phyloP scores from a whole-genome alignment of 306 rosid genomes.

The Bauhinia variegata region DNA sequence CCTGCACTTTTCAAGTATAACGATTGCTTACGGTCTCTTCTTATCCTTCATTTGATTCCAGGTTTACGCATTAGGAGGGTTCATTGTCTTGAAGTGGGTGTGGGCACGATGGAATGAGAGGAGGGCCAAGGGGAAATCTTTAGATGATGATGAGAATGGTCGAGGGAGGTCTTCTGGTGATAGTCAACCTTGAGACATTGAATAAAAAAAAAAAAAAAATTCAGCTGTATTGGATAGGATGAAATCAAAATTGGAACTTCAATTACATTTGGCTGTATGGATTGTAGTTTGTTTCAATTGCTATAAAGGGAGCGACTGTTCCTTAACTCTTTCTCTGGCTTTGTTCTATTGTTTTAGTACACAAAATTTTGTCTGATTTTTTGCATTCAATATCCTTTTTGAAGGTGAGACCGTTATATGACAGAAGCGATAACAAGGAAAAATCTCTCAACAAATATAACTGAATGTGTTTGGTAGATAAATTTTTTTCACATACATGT shows the following conservation, averaged over 20 bases:
- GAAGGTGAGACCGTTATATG: too few species aligned
- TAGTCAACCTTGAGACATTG: constrained; percentile 27
- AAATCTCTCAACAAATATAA: too few species aligned
- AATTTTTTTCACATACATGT: too few species aligned
- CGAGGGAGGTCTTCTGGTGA: constrained; percentile 42
- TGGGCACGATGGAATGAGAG: constrained; percentile 93
- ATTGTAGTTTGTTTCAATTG: constrained; percentile 33
- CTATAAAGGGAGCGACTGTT: not conserved
- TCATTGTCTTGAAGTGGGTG: constrained; percentile 67
- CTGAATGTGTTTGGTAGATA: too few species aligned
- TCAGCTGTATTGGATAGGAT: constrained; percentile 31
- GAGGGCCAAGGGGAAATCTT: constrained; percentile 49
- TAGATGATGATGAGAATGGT: constrained; percentile 47
- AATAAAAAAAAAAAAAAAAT: too few species aligned
- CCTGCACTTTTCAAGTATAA: not conserved
- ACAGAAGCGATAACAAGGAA: too few species aligned
- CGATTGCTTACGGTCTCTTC: not conserved
- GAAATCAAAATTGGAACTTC: not conserved
- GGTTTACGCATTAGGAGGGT: constrained; percentile 79
- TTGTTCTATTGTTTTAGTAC: too few species aligned
- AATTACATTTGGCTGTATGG: constrained; percentile 6
- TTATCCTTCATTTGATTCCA: constrained; percentile 33
- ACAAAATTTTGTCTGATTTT: too few species aligned
- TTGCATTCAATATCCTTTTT: too few species aligned
- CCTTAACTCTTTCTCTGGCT: too few species aligned